phyloP scores from a whole-genome alignment of 495 filamentous ascomycete genomes.

The Paragyromitra xinjiangensis region DNA sequence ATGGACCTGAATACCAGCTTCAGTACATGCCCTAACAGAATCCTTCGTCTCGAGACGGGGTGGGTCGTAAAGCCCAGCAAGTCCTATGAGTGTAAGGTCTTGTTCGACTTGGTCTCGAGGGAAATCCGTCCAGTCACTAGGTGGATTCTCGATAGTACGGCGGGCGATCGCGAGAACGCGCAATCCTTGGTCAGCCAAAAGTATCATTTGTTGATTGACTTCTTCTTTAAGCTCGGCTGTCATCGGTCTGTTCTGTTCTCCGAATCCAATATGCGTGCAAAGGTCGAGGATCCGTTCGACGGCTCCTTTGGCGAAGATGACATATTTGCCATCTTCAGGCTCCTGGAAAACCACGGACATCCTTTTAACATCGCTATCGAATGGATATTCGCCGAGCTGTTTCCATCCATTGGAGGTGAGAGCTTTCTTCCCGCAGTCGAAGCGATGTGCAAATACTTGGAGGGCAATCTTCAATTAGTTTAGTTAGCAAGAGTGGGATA shows the following conservation, averaged over 20 bases:
- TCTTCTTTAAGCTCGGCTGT: constrained; percentile 68
- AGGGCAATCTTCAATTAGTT: constrained; percentile 68
- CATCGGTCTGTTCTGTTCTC: constrained; percentile 63
- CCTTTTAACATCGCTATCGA: constrained; percentile 81
- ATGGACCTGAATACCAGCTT: constrained; percentile 78
- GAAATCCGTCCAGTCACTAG: constrained; percentile 50
- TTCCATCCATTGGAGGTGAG: constrained; percentile 67
- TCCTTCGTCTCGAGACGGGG: constrained; percentile 73
- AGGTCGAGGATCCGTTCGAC: constrained; percentile 80
- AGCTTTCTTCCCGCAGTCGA: constrained; percentile 69
- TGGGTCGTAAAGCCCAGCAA: constrained; percentile 79
- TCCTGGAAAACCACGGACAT: constrained; percentile 80
- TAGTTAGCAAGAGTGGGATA: constrained; percentile 57
- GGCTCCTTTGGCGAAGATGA: constrained; percentile 81
- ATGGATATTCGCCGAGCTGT: constrained; percentile 78
- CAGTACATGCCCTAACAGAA: constrained; percentile 70
- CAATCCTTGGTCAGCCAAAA: constrained; percentile 78
- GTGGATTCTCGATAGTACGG: constrained; percentile 56
- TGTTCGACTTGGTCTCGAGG: constrained; percentile 63
- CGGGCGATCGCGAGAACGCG: constrained; percentile 80
- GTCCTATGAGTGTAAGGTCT: constrained; percentile 70
- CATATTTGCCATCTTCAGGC: constrained; percentile 51
- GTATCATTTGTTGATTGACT: constrained; percentile 71
- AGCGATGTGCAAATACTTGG: constrained; percentile 79
- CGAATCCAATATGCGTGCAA: constrained; percentile 69